These are phyloP conservation scores for Mesembryanthemum crystallinum DNA, from an alignment of 148 eudicot species.

Conservation along the genomic window DNA sequence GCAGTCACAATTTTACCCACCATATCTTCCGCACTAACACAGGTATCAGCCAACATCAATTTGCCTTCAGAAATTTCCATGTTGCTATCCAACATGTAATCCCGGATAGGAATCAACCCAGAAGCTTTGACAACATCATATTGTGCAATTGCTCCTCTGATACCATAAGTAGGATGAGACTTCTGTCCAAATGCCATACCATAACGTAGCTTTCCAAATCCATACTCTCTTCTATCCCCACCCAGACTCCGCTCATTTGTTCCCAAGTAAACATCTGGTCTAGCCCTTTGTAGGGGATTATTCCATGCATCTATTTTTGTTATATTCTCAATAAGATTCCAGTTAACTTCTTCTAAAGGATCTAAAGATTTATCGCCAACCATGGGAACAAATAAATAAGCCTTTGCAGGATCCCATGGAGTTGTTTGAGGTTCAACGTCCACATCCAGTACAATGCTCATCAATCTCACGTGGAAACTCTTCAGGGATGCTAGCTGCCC, in stretches of 20 bases:
- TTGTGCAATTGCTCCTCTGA: slow-evolving; percentile 96
- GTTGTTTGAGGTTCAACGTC: slow-evolving; percentile 97
- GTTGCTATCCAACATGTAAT: slow-evolving; percentile 20
- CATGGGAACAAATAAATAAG: slow-evolving; percentile 85
- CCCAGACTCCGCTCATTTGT: slow-evolving; percentile 94
- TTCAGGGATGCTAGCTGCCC: slow-evolving; percentile 79
- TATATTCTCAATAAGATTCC: slow-evolving; percentile 63
- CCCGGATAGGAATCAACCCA: slow-evolving; percentile 77
- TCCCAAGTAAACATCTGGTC: slow-evolving; percentile 98
- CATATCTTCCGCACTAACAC: slow-evolving; percentile 55
- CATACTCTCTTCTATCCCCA: slow-evolving; percentile 96
- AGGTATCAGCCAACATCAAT: slow-evolving; percentile 83
- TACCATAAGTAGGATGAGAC: slow-evolving; percentile 92
- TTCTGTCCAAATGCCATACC: slow-evolving; percentile 94
- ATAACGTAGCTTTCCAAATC: slow-evolving; percentile 85
- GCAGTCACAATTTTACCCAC: slow-evolving; percentile 91
- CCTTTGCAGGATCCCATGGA: slow-evolving; percentile 99
- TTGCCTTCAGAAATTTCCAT: slow-evolving; percentile 44
- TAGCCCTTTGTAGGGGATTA: slow-evolving; percentile 94
- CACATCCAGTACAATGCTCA: slow-evolving; percentile 95
- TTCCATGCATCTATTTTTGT: slow-evolving; percentile 69
- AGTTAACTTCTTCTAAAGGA: slow-evolving; percentile 66
- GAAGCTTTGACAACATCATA: slow-evolving; percentile 90
- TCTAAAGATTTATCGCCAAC: slow-evolving; percentile 49
- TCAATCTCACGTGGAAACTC: slow-evolving; percentile 95